Percentiles rank a stretch among this genome's conserved stretches.
These are phyloP conservation scores for Biancaea sappan DNA, from an alignment of 306 rosid genomes.

Conservation along the genomic window DNA sequence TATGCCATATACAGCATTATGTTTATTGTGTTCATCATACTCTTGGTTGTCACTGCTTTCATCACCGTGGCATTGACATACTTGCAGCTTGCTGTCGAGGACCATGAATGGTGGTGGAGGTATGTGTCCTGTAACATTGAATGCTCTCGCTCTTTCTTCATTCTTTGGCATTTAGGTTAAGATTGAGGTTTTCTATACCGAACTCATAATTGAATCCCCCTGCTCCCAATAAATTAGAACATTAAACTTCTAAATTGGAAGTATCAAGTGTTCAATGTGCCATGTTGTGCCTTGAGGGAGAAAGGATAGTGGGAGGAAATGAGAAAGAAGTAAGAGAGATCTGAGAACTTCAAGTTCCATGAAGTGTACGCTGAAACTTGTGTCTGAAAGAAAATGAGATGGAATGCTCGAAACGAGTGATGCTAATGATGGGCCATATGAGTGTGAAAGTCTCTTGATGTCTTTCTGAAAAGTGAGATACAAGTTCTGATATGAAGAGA, in stretches of 20 bases:
- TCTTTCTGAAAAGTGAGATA: too few species aligned
- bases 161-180: neutral
- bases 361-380: too few species aligned
- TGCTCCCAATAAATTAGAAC: neutral
- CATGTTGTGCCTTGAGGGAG: too few species aligned
- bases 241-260: neutral
- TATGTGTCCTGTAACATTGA: slow-evolving; percentile 24
- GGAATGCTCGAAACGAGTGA: too few species aligned
- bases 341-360: too few species aligned
- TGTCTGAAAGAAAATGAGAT: too few species aligned
- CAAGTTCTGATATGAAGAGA: neutral
- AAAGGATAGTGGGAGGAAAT: too few species aligned
- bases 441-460: too few species aligned
- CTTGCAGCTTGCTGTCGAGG: slow-evolving; percentile 64
- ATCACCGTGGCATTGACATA: slow-evolving; percentile 55
- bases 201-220: neutral
- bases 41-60: slow-evolving; percentile 58
- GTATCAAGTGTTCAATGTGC: neutral
- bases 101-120: slow-evolving; percentile 73
- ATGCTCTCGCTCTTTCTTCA: neutral
- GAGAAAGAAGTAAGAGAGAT: too few species aligned
- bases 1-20: slow-evolving; percentile 51
- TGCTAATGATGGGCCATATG: too few species aligned
- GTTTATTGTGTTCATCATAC: slow-evolving; percentile 54
- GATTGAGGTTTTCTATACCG: neutral